phyloP scores from a whole-genome alignment of 1,284 basidiomycete species.

The Naganishia liquefaciens region DNA sequence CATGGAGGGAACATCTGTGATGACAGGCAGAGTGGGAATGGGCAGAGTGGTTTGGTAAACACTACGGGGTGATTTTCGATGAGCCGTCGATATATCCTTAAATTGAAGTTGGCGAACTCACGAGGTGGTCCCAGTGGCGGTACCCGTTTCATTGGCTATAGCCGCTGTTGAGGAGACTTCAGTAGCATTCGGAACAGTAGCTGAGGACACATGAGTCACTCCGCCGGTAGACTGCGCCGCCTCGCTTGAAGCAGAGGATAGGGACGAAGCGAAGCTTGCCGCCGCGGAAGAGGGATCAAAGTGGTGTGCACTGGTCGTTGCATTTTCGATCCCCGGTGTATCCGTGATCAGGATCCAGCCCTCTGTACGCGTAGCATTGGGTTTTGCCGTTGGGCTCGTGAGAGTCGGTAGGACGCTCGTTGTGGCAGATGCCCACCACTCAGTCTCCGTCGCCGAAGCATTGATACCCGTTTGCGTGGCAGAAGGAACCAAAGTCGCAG shows the following conservation, averaged over 20 bases:
- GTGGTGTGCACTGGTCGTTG: conserved; percentile 27
- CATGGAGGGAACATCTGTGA: neutral
- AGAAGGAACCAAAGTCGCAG: conserved; percentile 37
- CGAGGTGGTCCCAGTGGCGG: neutral
- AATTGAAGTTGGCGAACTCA: neutral
- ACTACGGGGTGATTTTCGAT: conserved; percentile 23
- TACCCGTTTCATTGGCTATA: neutral
- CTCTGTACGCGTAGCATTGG: conserved; percentile 25
- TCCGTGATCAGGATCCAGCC: conserved; percentile 19
- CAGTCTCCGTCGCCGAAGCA: conserved; percentile 29
- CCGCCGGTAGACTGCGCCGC: neutral
- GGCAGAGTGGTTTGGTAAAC: neutral
- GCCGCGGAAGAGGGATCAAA: conserved; percentile 24
- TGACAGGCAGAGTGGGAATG: neutral
- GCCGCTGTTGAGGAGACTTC: neutral
- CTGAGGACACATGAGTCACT: conserved; percentile 13
- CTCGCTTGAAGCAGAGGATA: conserved; percentile 3
- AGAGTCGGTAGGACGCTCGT: conserved; percentile 2
- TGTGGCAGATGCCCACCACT: conserved; percentile 19
- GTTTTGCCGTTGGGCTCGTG: conserved; percentile 26
- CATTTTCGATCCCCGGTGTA: conserved; percentile 11
- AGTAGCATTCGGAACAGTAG: conserved; percentile 5
- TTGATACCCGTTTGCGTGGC: conserved; percentile 3
- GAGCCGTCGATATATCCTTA: conserved; percentile 20
- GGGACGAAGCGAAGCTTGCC: conserved; percentile 5